Evolutionary conservation across 129 eudicot species (phyloP).

Genomic region (Flaveria sonorensis): DNA sequence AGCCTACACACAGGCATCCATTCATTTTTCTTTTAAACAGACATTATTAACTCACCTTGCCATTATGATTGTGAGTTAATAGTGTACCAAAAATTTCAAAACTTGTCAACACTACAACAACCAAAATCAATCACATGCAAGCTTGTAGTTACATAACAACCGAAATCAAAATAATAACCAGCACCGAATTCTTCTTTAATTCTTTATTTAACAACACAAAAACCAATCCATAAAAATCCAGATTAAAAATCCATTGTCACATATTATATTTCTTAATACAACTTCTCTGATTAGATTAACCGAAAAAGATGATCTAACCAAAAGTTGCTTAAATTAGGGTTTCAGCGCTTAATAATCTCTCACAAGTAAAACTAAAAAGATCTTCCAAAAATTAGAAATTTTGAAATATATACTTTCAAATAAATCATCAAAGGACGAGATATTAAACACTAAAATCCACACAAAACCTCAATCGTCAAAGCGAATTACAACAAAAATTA

Average conservation of each 20-base stretch:
- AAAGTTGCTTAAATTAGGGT: not conserved
- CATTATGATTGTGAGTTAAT: not conserved
- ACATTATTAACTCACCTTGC: slow-evolving; percentile 32
- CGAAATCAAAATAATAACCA: not conserved
- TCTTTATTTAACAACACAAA: not conserved
- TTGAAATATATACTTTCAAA: not conserved
- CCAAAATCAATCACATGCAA: not conserved
- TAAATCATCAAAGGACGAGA: not conserved
- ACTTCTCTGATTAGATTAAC: not conserved
- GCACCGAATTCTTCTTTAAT: not conserved
- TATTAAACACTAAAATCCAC: not conserved
- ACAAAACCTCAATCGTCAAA: not conserved
- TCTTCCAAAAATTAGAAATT: not conserved
- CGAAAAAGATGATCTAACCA: not conserved
- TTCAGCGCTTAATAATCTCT: not conserved
- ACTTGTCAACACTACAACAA: not conserved
- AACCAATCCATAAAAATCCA: not conserved
- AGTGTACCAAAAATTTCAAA: slow-evolving; percentile 7
- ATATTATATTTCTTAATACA: no score
- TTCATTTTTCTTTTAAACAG: slow-evolving; percentile 59
- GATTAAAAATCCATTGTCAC: not conserved
- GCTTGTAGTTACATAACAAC: not conserved
- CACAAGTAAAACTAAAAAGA: not conserved
- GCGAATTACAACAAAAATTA: not conserved
- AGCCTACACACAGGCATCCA: slow-evolving; percentile 96